These are phyloP conservation scores for Lipomyces sp. DNA, from an alignment of 805 yeast species.

Conservation along the genomic window DNA sequence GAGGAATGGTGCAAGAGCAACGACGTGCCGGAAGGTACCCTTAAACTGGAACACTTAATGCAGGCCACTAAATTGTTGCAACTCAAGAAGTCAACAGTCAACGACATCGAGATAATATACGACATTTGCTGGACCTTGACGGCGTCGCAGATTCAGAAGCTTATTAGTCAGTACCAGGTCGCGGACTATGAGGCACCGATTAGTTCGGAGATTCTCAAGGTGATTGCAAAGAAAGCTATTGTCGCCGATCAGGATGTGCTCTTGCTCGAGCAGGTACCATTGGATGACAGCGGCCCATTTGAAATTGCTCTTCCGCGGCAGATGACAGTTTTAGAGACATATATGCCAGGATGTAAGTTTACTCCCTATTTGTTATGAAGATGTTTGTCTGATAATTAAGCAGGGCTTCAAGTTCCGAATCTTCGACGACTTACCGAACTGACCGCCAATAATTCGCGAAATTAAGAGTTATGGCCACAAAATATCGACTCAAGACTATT, in stretches of 20 bases:
- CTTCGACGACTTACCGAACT: constrained; percentile 87
- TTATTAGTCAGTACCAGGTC: constrained; percentile 83
- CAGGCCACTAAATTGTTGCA: constrained; percentile 94
- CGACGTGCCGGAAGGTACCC: constrained; percentile 84
- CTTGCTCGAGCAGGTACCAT: constrained; percentile 49
- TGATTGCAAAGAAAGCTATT: constrained; percentile 61
- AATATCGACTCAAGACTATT: too few relatives aligned
- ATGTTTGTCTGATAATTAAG: neutral
- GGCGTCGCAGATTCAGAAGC: constrained; percentile 93
- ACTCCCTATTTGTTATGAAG: neutral
- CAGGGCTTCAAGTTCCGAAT: constrained; percentile 72
- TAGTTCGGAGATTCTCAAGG: constrained; percentile 75
- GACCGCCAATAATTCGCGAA: constrained; percentile 19
- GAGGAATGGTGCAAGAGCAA: constrained; percentile 99
- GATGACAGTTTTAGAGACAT: constrained; percentile 69
- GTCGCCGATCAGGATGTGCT: constrained; percentile 53
- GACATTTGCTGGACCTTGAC: constrained; percentile 93
- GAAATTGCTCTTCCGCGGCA: constrained; percentile 56
- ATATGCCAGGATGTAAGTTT: constrained; percentile 81
- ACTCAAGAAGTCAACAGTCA: constrained; percentile 83
- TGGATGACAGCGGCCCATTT: constrained; percentile 50
- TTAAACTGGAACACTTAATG: constrained; percentile 79
- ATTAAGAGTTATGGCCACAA: too few relatives aligned
- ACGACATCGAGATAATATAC: constrained; percentile 87
- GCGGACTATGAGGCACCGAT: constrained; percentile 96